Percentiles rank a stretch among this genome's conserved stretches.
phyloP scores from a whole-genome alignment of 169 alveolate species.

The Cyclospora cayetanensis region DNA sequence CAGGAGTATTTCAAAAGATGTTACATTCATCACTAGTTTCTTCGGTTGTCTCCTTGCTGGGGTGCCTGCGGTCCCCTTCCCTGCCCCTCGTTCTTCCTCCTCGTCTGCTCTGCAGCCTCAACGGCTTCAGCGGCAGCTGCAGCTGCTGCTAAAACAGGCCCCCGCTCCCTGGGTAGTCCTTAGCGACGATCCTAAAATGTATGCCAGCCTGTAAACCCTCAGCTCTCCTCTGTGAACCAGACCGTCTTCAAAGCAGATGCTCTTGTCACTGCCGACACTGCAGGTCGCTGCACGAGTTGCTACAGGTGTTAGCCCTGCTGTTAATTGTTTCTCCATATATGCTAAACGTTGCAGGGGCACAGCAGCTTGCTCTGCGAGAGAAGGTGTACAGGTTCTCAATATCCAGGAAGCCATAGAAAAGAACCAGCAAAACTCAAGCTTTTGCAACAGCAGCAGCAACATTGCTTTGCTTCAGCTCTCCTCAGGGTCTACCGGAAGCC shows the following conservation, averaged over 20 bases:
- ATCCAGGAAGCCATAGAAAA: no score
- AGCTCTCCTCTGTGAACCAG: not conserved
- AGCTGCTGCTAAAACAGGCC: conserved; percentile 17
- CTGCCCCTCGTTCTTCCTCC: not conserved
- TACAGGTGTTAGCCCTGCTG: not conserved
- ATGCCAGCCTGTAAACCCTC: not conserved
- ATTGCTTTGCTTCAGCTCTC: conserved; percentile 76
- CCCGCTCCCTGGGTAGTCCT: conserved; percentile 7
- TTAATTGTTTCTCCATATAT: no score
- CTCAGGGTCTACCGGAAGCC: conserved; percentile 78
- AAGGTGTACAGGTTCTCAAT: no score
- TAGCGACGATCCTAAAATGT: not conserved
- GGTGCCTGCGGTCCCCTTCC: conserved; percentile 31
- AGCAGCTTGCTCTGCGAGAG: no score
- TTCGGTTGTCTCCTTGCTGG: conserved; percentile 39
- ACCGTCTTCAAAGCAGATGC: no score
- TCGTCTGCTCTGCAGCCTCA: not conserved
- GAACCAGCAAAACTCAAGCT: no score
- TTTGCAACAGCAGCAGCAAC: not conserved
- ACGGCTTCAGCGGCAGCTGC: conserved; percentile 35
- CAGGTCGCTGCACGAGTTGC: not conserved
- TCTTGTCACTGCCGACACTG: not conserved
- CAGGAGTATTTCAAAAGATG: not conserved
- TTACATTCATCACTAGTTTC: not conserved
- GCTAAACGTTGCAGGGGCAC: no score